A percentile compares a stretch with the other conserved stretches of the same genome.
Conservation (phyloP, 192 early-diverging fungal genomes). For the Backusella morwellensis region DNA sequence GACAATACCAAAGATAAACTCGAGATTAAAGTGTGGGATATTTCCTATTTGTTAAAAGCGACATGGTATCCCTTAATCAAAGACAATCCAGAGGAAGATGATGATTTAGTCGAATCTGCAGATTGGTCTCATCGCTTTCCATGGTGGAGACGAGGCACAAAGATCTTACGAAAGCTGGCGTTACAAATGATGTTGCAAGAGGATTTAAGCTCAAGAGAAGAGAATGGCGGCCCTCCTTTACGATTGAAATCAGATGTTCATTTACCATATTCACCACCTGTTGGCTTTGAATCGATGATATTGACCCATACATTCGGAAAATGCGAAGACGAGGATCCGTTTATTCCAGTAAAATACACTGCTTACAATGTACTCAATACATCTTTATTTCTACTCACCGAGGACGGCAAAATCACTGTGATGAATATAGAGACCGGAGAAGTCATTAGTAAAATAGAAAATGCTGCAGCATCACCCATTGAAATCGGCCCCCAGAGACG, state of each 20-base stretch:
- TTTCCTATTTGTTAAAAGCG: conserved; percentile 15
- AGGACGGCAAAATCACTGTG: conserved; percentile 32
- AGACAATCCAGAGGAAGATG: background rate
- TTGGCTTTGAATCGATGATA: background rate
- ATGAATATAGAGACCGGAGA: conserved; percentile 34
- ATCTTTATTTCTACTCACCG: conserved; percentile 30
- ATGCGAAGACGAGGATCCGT: background rate
- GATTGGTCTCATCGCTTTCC: conserved; percentile 11
- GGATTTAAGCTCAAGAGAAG: background rate
- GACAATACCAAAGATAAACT: conserved; percentile 22
- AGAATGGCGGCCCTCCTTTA: background rate
- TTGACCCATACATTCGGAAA: conserved; percentile 9
- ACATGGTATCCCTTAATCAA: conserved; percentile 13
- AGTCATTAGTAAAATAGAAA: conserved; percentile 22
- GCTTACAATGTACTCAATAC: conserved; percentile 36
- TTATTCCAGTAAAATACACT: conserved; percentile 32
- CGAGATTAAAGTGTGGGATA: conserved; percentile 32
- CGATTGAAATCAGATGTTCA: background rate
- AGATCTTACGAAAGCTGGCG: background rate
- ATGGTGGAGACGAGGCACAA: conserved; percentile 27
- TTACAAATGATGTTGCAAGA: conserved; percentile 11
- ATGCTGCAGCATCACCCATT: conserved; percentile 12
- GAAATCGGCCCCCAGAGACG: background rate
- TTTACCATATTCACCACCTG: conserved; percentile 7
- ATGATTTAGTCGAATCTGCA: background rate